Evolutionary conservation across 768 basidiomycete species (phyloP).

Genomic region (Termitomyces sp.): DNA sequence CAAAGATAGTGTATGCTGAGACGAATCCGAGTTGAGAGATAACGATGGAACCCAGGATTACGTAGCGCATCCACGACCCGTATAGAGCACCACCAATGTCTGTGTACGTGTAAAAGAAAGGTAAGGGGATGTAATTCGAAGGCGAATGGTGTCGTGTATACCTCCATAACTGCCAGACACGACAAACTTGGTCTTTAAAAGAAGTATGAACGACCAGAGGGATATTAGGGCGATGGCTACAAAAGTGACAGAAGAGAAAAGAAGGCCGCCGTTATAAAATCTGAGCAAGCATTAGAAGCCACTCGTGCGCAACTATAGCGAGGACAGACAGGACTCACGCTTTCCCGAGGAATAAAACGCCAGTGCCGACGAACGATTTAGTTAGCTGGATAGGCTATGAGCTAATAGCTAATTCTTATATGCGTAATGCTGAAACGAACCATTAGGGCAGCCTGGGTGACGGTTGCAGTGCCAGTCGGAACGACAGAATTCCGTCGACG

Average conservation of each 20-base stretch:
- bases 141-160: constrained; percentile 28
- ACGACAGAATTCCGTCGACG: constrained; percentile 53
- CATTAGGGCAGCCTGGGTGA: constrained; percentile 91
- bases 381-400: constrained; percentile 49
- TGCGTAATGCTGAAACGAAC: constrained; percentile 32
- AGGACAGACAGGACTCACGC: constrained; percentile 47
- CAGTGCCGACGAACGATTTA: constrained; percentile 94
- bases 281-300: constrained; percentile 28
- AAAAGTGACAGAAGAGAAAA: constrained; percentile 81
- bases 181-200: constrained; percentile 82
- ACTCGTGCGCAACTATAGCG: neutral
- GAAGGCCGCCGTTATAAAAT: constrained; percentile 91
- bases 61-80: constrained; percentile 88
- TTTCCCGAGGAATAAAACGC: constrained; percentile 92
- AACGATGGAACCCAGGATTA: constrained; percentile 83
- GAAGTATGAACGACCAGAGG: constrained; percentile 87
- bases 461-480: constrained; percentile 79
- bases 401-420: neutral
- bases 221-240: constrained; percentile 81
- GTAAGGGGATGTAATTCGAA: neutral
- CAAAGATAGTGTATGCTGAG: constrained; percentile 91
- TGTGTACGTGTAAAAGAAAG: constrained; percentile 19
- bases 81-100: constrained; percentile 93
- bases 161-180: constrained; percentile 94
- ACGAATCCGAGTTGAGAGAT: constrained; percentile 90